These are phyloP conservation scores for Hypoxylon sp. DNA, from an alignment of 2,329 filamentous ascomycete species.

Conservation along the genomic window DNA sequence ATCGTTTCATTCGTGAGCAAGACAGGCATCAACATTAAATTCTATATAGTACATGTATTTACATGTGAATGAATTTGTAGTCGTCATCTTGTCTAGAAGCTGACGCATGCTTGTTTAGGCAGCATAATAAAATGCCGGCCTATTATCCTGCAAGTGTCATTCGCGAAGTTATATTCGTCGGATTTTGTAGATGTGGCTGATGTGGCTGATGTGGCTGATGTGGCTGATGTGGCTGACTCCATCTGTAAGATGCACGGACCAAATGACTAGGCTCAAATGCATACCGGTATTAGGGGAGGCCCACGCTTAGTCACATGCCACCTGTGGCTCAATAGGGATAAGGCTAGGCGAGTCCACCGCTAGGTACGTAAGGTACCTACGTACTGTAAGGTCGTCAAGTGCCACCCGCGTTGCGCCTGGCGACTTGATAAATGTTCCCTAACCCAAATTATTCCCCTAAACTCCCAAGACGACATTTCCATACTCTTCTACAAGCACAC, in stretches of 20 bases:
- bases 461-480: constrained; percentile 25
- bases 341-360: constrained; percentile 13
- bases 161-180: constrained; percentile 6
- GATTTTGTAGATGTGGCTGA: constrained; percentile 13
- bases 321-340: constrained; percentile 39
- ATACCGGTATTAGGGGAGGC: no score
- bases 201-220: constrained; percentile 16
- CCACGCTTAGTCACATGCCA: constrained; percentile 36
- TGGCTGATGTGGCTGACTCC: constrained; percentile 16
- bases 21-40: constrained; percentile 23
- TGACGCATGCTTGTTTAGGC: constrained; percentile 43
- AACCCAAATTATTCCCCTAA: constrained; percentile 35
- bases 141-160: background rate
- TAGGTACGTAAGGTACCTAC: constrained; percentile 41
- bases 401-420: constrained; percentile 43
- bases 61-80: constrained; percentile 21
- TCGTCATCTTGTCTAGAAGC: constrained; percentile 29
- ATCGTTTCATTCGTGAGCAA: background rate
- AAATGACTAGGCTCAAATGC: constrained; percentile 21
- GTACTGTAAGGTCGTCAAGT: constrained; percentile 36
- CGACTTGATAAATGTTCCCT: constrained; percentile 40
- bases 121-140: constrained; percentile 33
- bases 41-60: background rate
- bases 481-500: constrained; percentile 24
- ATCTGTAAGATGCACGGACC: constrained; percentile 21